phyloP scores from a whole-genome alignment of 305 asterid species.

The Fraxinus dipetala region DNA sequence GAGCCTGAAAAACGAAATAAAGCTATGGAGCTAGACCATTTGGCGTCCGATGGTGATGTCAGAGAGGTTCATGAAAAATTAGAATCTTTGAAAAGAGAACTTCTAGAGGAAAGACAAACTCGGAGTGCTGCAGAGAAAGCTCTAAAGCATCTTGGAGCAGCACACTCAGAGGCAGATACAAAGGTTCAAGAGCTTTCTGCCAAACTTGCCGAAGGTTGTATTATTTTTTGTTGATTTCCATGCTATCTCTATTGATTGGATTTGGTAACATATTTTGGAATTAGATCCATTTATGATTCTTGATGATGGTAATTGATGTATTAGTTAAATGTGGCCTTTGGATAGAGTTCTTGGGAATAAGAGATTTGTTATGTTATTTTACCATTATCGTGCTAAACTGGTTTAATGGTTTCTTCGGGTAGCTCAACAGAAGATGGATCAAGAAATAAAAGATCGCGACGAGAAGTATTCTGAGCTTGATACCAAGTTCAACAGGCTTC shows the following conservation, averaged over 20 bases:
- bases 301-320: conserved; percentile 2
- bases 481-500: conserved; percentile 87
- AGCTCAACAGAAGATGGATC: conserved; percentile 24
- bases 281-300: not conserved
- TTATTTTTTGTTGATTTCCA: conserved; percentile 18
- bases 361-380: not conserved
- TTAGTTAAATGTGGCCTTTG: not conserved
- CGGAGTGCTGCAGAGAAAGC: conserved; percentile 89
- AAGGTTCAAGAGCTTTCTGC: conserved; percentile 70
- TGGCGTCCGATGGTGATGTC: conserved; percentile 27
- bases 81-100: conserved; percentile 62
- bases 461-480: conserved; percentile 90
- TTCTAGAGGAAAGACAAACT: conserved; percentile 82
- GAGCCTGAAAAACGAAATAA: conserved; percentile 27
- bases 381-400: not conserved
- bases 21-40: conserved; percentile 29
- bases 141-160: conserved; percentile 71
- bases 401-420: not conserved
- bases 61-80: conserved; percentile 55
- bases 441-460: conserved; percentile 84
- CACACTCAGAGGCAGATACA: conserved; percentile 70
- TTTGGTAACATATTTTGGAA: conserved; percentile 16
- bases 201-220: conserved; percentile 88
- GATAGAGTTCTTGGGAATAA: conserved; percentile 7
- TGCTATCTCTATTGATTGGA: conserved; percentile 14